Conservation (phyloP, 2,329 filamentous ascomycete genomes). For the Fusarium sp. region DNA sequence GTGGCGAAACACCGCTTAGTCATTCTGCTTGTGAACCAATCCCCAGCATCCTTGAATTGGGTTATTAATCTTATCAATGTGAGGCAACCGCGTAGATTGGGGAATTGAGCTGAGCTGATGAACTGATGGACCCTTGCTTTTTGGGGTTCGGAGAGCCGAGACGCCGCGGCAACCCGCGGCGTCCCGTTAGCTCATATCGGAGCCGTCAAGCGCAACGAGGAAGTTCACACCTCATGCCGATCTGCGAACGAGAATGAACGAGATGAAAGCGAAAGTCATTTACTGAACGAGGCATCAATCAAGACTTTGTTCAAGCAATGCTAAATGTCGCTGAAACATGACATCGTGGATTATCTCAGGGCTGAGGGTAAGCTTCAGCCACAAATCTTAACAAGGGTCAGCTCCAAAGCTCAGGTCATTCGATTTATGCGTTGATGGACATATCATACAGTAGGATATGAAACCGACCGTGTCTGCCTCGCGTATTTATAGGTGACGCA, state of each 20-base stretch:
- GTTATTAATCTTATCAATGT: not conserved
- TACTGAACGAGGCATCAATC: not conserved
- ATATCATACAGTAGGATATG: not conserved
- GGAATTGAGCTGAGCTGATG: not conserved
- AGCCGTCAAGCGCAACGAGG: not conserved
- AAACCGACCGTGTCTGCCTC: not conserved
- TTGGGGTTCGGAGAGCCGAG: not conserved
- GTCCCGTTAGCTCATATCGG: not conserved
- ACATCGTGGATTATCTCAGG: not conserved
- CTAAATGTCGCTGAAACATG: not conserved
- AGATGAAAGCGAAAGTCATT: not conserved
- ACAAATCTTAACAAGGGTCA: not conserved
- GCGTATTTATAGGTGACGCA: not conserved
- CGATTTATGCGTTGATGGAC: not conserved
- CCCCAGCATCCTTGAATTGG: not conserved
- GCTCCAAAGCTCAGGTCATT: not conserved
- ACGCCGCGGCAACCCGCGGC: not conserved
- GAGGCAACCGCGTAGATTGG: not conserved
- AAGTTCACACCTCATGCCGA: not conserved
- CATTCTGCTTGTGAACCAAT: fast-evolving
- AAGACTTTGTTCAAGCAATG: fast-evolving
- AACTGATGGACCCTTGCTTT: not conserved
- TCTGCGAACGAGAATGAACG: not conserved
- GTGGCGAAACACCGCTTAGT: not conserved
- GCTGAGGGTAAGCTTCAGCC: not conserved